Evolutionary conservation across 352 stramenopile species (phyloP).

Genomic region (Peronospora belbahrii): DNA sequence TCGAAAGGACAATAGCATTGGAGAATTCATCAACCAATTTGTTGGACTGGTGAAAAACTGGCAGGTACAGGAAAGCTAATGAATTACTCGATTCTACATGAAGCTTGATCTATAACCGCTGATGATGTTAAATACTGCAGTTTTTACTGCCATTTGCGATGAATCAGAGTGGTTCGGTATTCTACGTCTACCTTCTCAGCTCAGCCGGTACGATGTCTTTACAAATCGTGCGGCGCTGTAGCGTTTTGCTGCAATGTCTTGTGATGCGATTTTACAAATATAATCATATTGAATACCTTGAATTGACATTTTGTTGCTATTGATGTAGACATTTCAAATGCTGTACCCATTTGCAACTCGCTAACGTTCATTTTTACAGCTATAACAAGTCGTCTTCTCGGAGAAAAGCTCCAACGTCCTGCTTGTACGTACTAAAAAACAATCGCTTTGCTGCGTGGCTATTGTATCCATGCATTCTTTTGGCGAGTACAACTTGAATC

Average conservation of each 20-base stretch:
- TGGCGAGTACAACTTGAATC: no score
- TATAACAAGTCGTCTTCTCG: constrained; percentile 64
- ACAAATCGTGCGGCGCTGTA: not conserved
- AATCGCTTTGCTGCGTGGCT: not conserved
- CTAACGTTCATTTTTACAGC: constrained; percentile 86
- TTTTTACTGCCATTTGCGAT: constrained; percentile 76
- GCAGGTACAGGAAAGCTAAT: constrained; percentile 31
- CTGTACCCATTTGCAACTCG: constrained; percentile 86
- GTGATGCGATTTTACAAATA: not conserved
- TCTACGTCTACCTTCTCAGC: constrained; percentile 72
- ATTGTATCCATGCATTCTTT: not conserved
- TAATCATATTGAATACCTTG: not conserved
- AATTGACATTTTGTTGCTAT: not conserved
- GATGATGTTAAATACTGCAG: constrained; percentile 19
- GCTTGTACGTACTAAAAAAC: constrained; percentile 35
- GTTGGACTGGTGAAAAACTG: constrained; percentile 58
- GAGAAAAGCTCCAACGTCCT: constrained; percentile 61
- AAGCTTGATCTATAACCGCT: not conserved
- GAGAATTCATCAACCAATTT: constrained; percentile 41
- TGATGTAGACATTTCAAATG: constrained; percentile 72
- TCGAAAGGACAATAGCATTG: constrained; percentile 48
- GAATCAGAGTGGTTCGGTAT: constrained; percentile 79
- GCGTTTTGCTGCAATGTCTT: not conserved
- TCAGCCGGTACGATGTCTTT: constrained; percentile 39
- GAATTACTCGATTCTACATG: not conserved